Conservation (phyloP, 2,329 filamentous ascomycete species). For the Alternaria atra region DNA sequence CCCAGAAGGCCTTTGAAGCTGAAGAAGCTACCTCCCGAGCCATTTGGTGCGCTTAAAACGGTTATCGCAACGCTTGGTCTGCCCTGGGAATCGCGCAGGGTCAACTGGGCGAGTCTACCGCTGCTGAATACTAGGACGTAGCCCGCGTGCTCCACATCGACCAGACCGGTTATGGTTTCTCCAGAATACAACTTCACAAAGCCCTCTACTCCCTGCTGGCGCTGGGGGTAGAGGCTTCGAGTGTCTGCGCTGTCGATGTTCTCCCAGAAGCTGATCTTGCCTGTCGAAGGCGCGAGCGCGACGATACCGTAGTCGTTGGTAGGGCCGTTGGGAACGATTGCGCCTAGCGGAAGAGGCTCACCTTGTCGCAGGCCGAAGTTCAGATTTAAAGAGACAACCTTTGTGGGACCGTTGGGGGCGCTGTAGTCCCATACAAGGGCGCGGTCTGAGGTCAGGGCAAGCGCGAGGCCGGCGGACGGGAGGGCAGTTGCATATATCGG, state of each 20-base stretch:
- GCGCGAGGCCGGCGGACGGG: slow-evolving; percentile 73
- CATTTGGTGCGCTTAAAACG: slow-evolving; percentile 70
- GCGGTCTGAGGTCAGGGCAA: slow-evolving; percentile 81
- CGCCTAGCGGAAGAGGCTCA: slow-evolving; percentile 81
- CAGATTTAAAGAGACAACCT: slow-evolving; percentile 79
- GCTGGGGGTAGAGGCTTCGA: slow-evolving; percentile 82
- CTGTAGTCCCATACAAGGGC: slow-evolving; percentile 93
- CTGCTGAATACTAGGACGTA: slow-evolving; percentile 86
- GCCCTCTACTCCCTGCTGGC: slow-evolving; percentile 80
- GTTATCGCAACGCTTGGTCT: slow-evolving; percentile 81
- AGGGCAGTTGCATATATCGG: slow-evolving; percentile 57
- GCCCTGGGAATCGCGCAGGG: slow-evolving; percentile 84
- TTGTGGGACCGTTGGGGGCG: slow-evolving; percentile 69
- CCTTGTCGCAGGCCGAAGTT: slow-evolving; percentile 74
- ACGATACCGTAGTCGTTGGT: slow-evolving; percentile 85
- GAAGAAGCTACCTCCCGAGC: slow-evolving; percentile 75
- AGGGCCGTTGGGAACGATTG: slow-evolving; percentile 80
- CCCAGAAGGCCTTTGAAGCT: slow-evolving; percentile 81
- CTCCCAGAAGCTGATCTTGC: slow-evolving; percentile 94
- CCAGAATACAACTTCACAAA: slow-evolving; percentile 78
- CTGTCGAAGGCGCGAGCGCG: slow-evolving; percentile 82
- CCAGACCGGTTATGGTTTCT: slow-evolving; percentile 78
- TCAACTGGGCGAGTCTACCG: slow-evolving; percentile 86
- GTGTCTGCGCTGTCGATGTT: slow-evolving; percentile 89
- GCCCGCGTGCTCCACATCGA: slow-evolving; percentile 86